Evolutionary conservation across 192 early-diverging fungal genomes (phyloP).

Genomic region (Entophlyctis helioformis): DNA sequence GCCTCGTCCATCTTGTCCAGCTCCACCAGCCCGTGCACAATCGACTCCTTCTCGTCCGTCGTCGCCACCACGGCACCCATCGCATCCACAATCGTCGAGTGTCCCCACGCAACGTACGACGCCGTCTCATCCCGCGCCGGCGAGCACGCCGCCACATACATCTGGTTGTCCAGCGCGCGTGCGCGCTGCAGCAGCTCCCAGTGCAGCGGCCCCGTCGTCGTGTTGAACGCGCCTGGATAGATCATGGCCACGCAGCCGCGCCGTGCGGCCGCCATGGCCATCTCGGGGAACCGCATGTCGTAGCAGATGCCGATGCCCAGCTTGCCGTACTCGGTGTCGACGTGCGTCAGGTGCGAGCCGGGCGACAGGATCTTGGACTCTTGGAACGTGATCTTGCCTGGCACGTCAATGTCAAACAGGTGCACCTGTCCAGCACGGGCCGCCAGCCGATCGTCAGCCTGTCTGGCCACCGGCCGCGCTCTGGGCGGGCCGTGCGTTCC

Average conservation of each 20-base stretch:
- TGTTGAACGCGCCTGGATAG: constrained; percentile 95
- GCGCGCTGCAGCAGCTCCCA: constrained; percentile 85
- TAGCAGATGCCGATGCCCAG: constrained; percentile 95
- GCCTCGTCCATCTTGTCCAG: constrained; percentile 42
- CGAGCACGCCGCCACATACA: constrained; percentile 92
- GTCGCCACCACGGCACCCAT: constrained; percentile 63
- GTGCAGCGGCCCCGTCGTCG: constrained; percentile 83
- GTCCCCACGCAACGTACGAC: constrained; percentile 85
- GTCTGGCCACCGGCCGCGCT: too few species aligned
- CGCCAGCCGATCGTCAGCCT: too few species aligned
- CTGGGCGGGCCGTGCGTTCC: too few species aligned
- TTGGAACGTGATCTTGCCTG: constrained; percentile 82
- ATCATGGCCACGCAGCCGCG: constrained; percentile 85
- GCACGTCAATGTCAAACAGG: constrained; percentile 94
- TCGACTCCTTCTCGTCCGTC: constrained; percentile 61
- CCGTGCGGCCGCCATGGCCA: constrained; percentile 86
- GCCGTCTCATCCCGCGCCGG: constrained; percentile 73
- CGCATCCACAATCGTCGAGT: constrained; percentile 84
- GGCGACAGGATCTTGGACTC: constrained; percentile 71
- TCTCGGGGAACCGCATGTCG: constrained; percentile 93
- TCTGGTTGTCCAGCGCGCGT: constrained; percentile 85
- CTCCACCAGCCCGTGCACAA: constrained; percentile 74
- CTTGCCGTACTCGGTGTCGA: constrained; percentile 70
- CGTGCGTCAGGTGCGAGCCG: constrained; percentile 64
- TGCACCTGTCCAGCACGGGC: constrained; percentile 55